Base-by-base conservation (phyloP, 2,329 filamentous ascomycete genomes). In the Elsinoe batatas region DNA sequence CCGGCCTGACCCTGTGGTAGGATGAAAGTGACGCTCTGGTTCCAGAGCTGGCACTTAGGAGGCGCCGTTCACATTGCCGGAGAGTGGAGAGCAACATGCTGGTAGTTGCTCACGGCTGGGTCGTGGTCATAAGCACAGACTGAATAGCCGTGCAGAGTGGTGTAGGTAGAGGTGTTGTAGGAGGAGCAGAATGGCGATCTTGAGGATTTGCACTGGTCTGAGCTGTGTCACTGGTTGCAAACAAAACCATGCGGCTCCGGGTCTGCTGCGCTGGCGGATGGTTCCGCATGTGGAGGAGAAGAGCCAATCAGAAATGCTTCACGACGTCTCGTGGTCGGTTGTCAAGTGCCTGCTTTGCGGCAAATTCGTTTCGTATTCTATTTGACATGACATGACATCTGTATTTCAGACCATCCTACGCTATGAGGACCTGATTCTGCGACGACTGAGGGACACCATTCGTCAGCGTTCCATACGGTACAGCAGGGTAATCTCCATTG, bases 81-180 rank as follows among this genome's bases (percentile, higher is more conserved):
- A 88, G 72, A 63, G 83, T 81, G 70, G 79, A 80, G 75, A 84
- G 83, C 79, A 88, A 79, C 85, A 89, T 89, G 75, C 72, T 79
- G 49, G 56, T 54, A 36, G 54, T 55, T 56, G 53, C 53, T 55
- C 53, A 44, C n/a, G 53, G 33, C n/a, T 30, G 22, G 20, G 22
- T 40, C 13, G 32, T 32, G 18, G 33, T 35, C 53, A 55, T 55
- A 55, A 30, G 53, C 38, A 47, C 53, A 32, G 26, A 17, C 47
- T 51, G 47, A n/a, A 35, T 15, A 22, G 42, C 10, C 22, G 53
- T 43, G 53, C 53, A 20, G 15, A 22, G 42, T 53, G 3, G 22
- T 38, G 6, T 11, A 54, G 37, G 53, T 44, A 8, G 15, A 37
- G 18, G 22, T 32, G 18, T n/a, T 33, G 33, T n/a, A 51, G 26